Evolutionary conservation across 768 basidiomycete species (phyloP), one percentile per base, ranked within the genome.

Genomic region (Dacryopinax primogenitus): DNA sequence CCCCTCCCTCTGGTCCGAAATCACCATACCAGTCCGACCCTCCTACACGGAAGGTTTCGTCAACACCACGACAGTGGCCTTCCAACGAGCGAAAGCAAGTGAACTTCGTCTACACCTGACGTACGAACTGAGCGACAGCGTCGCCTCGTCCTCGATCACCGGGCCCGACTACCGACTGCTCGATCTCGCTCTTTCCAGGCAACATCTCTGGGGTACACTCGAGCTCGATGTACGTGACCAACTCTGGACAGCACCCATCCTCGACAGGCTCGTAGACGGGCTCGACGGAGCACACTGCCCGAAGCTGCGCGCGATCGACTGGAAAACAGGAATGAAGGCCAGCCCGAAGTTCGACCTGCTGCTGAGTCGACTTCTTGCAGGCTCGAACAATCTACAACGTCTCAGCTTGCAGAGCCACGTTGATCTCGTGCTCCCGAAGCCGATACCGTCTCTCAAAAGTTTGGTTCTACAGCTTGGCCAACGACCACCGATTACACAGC

Each of bases 81-180:
- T 58, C 18, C 51, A 58, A 18, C 51, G 51, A 15, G 51, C 51
- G 13, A 58, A 58, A 58, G 51, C 51, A 11, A 28, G 13, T 30
- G 26, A 23, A 30, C 51, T 58, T 6, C 51, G 32, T 18, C 51
- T 58, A 6, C 51, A 30, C 11, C 26, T 58, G 51, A 58, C 51
- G 51, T 58, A 58, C 51, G 51, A 58, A 18, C 51, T 58, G 26
- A 30, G 30, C 15, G 51, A 58, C 51, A 58, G 51, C 51, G 13
- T 58, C 51, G 51, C 26, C 26, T 21, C 26, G 4, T 30, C 51
- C 13, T 58, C 51, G 15, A 4, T 30, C 26, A 15, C 11, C 9
- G 51, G 51, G 18, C 51, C 51, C 15, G 51, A 58, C 51, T 58
- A 58, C 51, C 26, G 51, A 30, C 51, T 58, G 51, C 51, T 58